Evolutionary conservation across 805 yeast genomes (phyloP).

Genomic region (Saturnispora silvae): DNA sequence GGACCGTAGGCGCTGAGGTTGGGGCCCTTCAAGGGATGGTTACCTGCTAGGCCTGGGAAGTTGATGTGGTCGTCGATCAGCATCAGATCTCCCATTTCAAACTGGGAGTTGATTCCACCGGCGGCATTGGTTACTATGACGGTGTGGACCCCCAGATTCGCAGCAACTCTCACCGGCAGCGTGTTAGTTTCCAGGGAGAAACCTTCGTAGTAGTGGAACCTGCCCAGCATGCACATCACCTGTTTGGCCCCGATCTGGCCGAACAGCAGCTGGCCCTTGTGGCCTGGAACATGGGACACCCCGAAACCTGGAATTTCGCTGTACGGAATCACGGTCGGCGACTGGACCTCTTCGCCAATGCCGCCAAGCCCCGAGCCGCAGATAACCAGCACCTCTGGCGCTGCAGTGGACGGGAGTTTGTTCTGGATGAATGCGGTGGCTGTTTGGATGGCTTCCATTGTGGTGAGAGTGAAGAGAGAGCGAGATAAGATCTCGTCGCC

Average conservation of each 20-base stretch:
- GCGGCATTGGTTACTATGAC: conserved; percentile 93
- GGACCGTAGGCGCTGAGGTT: conserved; percentile 75
- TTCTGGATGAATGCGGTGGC: not conserved
- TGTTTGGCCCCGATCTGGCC: conserved; percentile 69
- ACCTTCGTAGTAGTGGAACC: conserved; percentile 90
- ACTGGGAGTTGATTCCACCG: conserved; percentile 68
- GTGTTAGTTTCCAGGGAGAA: conserved; percentile 72
- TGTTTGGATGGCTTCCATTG: conserved; percentile 1
- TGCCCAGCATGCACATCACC: conserved; percentile 87
- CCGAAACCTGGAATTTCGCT: conserved; percentile 69
- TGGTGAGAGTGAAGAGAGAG: too few species aligned
- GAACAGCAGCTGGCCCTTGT: conserved; percentile 70
- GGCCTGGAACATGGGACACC: conserved; percentile 81
- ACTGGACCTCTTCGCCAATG: conserved; percentile 33
- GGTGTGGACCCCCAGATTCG: conserved; percentile 45
- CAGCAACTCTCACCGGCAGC: conserved; percentile 74
- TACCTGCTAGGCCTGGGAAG: conserved; percentile 83
- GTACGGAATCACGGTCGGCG: conserved; percentile 47
- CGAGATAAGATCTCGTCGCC: too few species aligned
- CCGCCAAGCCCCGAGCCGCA: conserved; percentile 96
- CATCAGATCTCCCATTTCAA: conserved; percentile 83
- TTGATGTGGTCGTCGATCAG: conserved; percentile 81
- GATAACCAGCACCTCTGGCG: conserved; percentile 65
- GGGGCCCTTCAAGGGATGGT: conserved; percentile 80
- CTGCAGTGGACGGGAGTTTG: conserved; percentile 8